phyloP scores from a whole-genome alignment of 306 rosid genomes.

The Notholithocarpus densiflorus region DNA sequence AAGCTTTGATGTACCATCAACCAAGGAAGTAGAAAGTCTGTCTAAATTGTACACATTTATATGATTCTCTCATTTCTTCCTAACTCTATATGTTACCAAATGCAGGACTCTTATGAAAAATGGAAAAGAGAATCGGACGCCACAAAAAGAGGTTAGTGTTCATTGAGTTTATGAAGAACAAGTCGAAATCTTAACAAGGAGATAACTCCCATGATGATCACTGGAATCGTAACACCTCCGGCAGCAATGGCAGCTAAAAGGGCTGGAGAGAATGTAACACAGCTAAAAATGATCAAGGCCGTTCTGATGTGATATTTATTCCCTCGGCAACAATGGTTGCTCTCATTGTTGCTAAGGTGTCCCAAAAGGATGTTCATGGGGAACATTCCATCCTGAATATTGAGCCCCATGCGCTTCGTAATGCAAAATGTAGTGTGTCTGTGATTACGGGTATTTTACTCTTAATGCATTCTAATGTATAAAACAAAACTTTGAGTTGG shows the following conservation, averaged over 20 bases:
- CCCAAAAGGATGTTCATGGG: conserved; percentile 39
- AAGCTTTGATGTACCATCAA: conserved; percentile 49
- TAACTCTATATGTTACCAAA: background rate
- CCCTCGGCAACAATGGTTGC: conserved; percentile 47
- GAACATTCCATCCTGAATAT: background rate
- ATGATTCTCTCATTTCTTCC: background rate
- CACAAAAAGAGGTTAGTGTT: background rate
- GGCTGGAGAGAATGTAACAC: conserved; percentile 48
- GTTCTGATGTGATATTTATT: conserved; percentile 53
- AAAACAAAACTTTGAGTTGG: too few species aligned
- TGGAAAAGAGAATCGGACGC: conserved; percentile 3
- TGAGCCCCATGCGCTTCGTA: background rate
- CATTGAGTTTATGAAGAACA: conserved; percentile 9
- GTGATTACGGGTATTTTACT: too few species aligned
- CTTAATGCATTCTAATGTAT: too few species aligned
- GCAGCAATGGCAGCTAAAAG: conserved; percentile 50
- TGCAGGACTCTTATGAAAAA: conserved; percentile 10
- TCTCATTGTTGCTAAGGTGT: conserved; percentile 43
- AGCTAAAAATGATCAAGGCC: conserved; percentile 39
- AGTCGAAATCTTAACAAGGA: conserved; percentile 34
- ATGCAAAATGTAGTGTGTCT: too few species aligned
- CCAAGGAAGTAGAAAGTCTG: conserved; percentile 37
- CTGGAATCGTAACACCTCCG: conserved; percentile 61
- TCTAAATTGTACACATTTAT: conserved; percentile 2
- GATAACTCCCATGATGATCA: conserved; percentile 42